phyloP scores from a whole-genome alignment of 2,329 filamentous ascomycete genomes.

The Fusarium duplospermum region DNA sequence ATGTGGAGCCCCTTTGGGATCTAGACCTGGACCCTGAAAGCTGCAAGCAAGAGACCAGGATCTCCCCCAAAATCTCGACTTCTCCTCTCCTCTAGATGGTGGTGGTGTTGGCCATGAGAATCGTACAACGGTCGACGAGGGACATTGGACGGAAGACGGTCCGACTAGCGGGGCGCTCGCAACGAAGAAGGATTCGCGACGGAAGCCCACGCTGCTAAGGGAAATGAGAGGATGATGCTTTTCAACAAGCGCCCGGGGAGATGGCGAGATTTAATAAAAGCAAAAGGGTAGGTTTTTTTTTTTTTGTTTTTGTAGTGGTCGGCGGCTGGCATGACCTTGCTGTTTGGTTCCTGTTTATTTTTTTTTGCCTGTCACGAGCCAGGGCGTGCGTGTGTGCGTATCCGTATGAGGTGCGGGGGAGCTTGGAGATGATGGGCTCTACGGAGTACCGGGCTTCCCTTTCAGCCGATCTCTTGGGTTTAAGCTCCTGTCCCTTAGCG shows the following conservation, averaged over 20 bases:
- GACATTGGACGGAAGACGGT: constrained; percentile 27
- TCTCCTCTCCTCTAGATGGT: constrained; percentile 16
- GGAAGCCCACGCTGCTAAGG: not conserved
- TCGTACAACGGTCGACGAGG: constrained; percentile 27
- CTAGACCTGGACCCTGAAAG: constrained; percentile 38
- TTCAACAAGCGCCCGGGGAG: not conserved
- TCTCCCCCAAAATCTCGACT: constrained; percentile 1
- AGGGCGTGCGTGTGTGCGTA: constrained; percentile 15
- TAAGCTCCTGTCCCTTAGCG: not conserved
- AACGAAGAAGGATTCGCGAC: not conserved
- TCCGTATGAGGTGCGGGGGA: constrained; percentile 25
- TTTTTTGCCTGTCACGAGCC: constrained; percentile 32
- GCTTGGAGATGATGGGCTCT: not conserved
- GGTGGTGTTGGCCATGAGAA: constrained; percentile 12
- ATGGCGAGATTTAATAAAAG: constrained; percentile 27
- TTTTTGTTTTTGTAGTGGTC: constrained; percentile 7
- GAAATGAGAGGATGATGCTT: not conserved
- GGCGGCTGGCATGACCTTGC: constrained; percentile 1
- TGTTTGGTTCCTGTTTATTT: no score
- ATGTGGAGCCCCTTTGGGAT: constrained; percentile 39
- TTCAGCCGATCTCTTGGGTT: not conserved
- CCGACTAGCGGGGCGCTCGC: constrained; percentile 34
- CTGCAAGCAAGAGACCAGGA: constrained; percentile 14
- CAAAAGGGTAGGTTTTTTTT: not conserved
- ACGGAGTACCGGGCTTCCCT: not conserved